Evolutionary conservation across 805 yeast genomes (phyloP).

Genomic region (Saturnispora dispora): DNA sequence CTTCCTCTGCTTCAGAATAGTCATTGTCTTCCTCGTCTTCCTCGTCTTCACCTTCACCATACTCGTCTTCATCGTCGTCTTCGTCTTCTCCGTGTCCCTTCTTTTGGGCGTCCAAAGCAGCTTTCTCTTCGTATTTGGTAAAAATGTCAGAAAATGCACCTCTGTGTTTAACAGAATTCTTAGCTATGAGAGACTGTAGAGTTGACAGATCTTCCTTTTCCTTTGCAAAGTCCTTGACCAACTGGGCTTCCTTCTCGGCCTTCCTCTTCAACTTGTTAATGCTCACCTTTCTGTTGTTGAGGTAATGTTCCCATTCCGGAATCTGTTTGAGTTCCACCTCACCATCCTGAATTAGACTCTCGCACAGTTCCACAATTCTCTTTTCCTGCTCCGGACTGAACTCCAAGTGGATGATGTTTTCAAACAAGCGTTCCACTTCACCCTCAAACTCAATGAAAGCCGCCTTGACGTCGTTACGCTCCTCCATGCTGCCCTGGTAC

Average conservation of each 20-base stretch:
- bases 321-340: background rate
- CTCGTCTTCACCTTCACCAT: background rate
- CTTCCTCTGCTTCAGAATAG: background rate
- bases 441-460: conserved; percentile 43
- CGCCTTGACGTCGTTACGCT: conserved; percentile 54
- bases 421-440: conserved; percentile 61
- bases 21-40: conserved; percentile 3
- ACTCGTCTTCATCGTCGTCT: background rate
- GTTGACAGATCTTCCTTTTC: background rate
- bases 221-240: conserved; percentile 31
- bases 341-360: conserved; percentile 30
- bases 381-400: conserved; percentile 49
- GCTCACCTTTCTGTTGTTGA: conserved; percentile 37
- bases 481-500: conserved; percentile 58
- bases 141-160: conserved; percentile 4
- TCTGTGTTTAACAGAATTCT: conserved; percentile 5
- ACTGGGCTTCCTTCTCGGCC: conserved; percentile 55
- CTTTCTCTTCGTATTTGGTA: background rate
- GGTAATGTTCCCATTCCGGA: conserved; percentile 29
- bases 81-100: conserved; percentile 4
- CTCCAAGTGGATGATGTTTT: conserved; percentile 69
- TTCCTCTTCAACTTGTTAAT: conserved; percentile 41
- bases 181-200: conserved; percentile 7
- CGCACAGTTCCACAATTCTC: conserved; percentile 47
- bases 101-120: background rate